Evolutionary conservation across 2,329 filamentous ascomycete species (phyloP), one percentile per base, ranked within the genome.

Genomic region (Xylariaceae sp.): DNA sequence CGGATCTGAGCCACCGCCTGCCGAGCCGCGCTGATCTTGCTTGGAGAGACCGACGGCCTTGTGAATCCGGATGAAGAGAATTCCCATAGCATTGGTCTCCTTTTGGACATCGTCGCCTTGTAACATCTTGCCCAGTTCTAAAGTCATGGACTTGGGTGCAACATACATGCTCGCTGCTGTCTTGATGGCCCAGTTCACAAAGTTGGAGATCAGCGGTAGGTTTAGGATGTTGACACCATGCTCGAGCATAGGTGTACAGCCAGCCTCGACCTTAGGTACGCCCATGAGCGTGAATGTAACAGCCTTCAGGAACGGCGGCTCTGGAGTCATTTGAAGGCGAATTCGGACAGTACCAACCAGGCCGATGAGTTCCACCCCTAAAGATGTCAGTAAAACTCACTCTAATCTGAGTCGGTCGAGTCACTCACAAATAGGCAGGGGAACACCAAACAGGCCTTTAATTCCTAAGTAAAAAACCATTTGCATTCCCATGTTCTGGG

Each of bases 401-500:
- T 16, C 33, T 2, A 2, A 9, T 11, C 6, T 6, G 2, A 28
- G 30, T 17, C 9, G 4, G 24, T 46, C 38, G 4, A 41, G 33
- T 13, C 15, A 56, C 58, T 59, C 47, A 59, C 85, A 94, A 37
- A 95, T 86, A 0, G 89, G 89, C 16, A 95, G 72, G 0, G 89
- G 89, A 0, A 95, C 83, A 19, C 90, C 90, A 52, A 96, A 93
- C 4, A 96, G 72, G 0, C 90, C 90, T 59, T 87, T 89, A 58
- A 95, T 71, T 43, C 93, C 93, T 1, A 97, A 76, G 51, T 96
- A 97, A 63, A 98, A 97, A 8, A 96, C 80, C 12, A 97, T 67
- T 56, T 94, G 86, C 89, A 96, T 95, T 57, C 95, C 90, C 88
- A 96, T 95, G 61, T 96, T 97, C 52, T 85, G 80, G 4, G 89